Base-by-base conservation (phyloP, 176 grass and related monocot species). In the Coix lacrymajobi region DNA sequence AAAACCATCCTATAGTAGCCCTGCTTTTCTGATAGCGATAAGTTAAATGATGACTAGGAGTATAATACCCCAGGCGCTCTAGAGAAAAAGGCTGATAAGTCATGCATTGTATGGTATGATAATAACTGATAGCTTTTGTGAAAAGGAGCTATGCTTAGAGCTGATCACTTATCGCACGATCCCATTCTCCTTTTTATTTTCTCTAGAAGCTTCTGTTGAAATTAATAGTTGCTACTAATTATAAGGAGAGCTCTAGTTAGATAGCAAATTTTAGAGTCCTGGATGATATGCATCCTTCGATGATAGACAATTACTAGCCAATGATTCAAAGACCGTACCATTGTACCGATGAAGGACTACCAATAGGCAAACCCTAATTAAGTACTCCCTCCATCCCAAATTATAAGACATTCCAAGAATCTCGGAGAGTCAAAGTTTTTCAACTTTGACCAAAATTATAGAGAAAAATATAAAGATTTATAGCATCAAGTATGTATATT, bases 41-140 rank as follows among this genome's bases (percentile, higher is more conserved):
- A 73, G 79, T 68, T 12, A 69, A 84, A 71, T 1, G 40, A 45
- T 28, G 49, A 54, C 51, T 54, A 54, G 5, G 46, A 49, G 46
- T 20, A 51, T 51, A 19, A 54, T 52, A 22, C 1, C 19, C 49
- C 19, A 20, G n/a, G n/a, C n/a, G 49, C 49, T 52, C 7, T 11
- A 56, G 52, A 56, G 8, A 56, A n/a, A 37, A 57, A 41, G 26
- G 33, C 25, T 89, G 83, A 90, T 85, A 89, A 72, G 88, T 17
- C 44, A 38, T 58, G 43, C 82, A 38, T n/a, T 80, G 87, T 75
- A 61, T 31, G 31, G 77, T 69, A 76, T 85, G 87, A n/a, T n/a
- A n/a, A 89, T 89, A 89, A 85, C 24, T 54, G 77, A 76, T 85
- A 76, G 14, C 70, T 85, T 89, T 81, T 40, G 5, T 19, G 13